These are phyloP conservation scores for Allium sativum DNA, from an alignment of 106 monocot genomes.

Conservation along the genomic window DNA sequence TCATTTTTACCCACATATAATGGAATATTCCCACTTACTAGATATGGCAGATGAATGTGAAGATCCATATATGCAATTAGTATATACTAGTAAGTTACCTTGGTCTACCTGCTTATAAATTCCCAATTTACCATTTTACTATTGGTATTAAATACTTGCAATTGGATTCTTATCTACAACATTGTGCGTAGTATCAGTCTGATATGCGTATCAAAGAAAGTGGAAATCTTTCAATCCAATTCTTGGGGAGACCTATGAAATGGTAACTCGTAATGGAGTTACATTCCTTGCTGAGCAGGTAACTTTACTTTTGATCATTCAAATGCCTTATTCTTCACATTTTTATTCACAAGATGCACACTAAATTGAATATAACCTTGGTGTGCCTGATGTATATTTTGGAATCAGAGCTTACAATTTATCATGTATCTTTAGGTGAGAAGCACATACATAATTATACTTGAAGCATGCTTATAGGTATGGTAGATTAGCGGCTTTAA, in stretches of 20 bases:
- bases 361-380: too few species aligned
- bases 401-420: too few species aligned
- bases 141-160: background rate
- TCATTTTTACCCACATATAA: conserved; percentile 1
- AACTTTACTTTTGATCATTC: too few species aligned
- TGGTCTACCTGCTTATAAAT: too few species aligned
- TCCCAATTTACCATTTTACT: too few species aligned
- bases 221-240: conserved; percentile 99
- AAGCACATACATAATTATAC: too few species aligned
- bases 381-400: too few species aligned
- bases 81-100: conserved; percentile 85
- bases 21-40: conserved; percentile 90
- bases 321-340: too few species aligned
- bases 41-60: conserved; percentile 89
- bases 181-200: conserved; percentile 84
- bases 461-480: too few species aligned
- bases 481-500: too few species aligned
- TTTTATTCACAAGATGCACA: too few species aligned
- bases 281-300: conserved; percentile 89
- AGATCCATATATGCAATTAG: conserved; percentile 85
- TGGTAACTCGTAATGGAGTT: conserved; percentile 69
- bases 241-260: conserved; percentile 92
- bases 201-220: conserved; percentile 55
- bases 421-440: too few species aligned
- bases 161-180: conserved; percentile 26